Evolutionary conservation across 495 filamentous ascomycete genomes (phyloP), one percentile per base, ranked within the genome.

Genomic region (Cryomyces minteri): DNA sequence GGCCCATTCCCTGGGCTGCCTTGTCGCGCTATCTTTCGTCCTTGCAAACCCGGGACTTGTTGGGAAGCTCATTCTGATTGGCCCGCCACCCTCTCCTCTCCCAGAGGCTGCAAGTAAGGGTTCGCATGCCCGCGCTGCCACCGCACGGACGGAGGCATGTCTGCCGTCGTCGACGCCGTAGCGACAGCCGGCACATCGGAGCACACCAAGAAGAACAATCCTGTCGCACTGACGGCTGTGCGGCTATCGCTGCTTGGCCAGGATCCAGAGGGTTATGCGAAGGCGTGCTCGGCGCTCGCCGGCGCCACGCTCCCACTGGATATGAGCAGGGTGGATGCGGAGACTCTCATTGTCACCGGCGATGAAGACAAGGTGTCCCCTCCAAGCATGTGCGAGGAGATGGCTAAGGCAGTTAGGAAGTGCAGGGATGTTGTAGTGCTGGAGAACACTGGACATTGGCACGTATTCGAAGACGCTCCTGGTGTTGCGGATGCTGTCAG

Each of bases 191-290:
- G 45, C 54, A 71, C 61, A 45, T 73, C 51, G 51, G 63, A 52
- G 62, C 54, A 49, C n/a, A 61, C 62, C 0, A 62, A 66, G 48
- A 33, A 45, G 6, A 49, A 50, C 2, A 66, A 67, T 5, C 54
- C 60, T 0, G 43, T 73, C 5, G 59, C 54, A 18, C 39, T 64
- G 32, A 54, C 62, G 10, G 65, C 68, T 4, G 57, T 62, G 8
- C 56, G 65, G 18, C 50, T 58, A 40, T 68, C 61, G 33, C 52
- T 73, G 11, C 52, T 68, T 0, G 50, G 59, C 0, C 67, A 68
- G 45, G 62, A 68, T 46, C 62, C 69, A 2, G 71, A 75, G 48
- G 69, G 67, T 7, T 76, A 73, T 51, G 70, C 70, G 0, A 76
- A 74, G 49, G 68, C 61, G 0, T 74, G 70, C 44, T 56, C 62